A percentile compares a stretch with the other conserved stretches of the same genome.
Evolutionary conservation across 192 early-diverging fungal genomes (phyloP).

Genomic region (Chytriomyces sp.): DNA sequence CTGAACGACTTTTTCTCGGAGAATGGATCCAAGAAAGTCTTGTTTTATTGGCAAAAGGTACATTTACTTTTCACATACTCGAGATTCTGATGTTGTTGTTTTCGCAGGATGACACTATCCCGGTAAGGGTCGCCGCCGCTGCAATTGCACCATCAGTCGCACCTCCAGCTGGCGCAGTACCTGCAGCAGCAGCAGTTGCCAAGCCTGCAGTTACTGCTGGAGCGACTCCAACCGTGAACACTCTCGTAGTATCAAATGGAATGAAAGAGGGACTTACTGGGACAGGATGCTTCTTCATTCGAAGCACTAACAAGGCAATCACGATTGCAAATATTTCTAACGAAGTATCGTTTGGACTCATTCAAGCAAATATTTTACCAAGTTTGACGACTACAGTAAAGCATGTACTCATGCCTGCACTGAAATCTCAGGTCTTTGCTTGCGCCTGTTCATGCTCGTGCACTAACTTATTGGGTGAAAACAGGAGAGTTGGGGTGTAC

Average conservation of each 20-base stretch:
- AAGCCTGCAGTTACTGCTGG: background rate
- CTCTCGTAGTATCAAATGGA: constrained; percentile 60
- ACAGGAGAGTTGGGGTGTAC: constrained; percentile 65
- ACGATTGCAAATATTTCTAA: constrained; percentile 56
- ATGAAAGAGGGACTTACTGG: constrained; percentile 54
- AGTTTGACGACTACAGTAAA: constrained; percentile 62
- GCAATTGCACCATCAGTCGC: background rate
- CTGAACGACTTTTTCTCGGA: constrained; percentile 67
- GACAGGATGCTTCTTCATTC: constrained; percentile 61
- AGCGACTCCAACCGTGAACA: constrained; percentile 15
- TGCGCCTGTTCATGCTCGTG: too few relatives aligned
- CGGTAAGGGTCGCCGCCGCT: too few relatives aligned
- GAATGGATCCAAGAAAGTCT: constrained; percentile 52
- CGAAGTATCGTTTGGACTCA: constrained; percentile 57
- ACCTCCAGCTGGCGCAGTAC: background rate
- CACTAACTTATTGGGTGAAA: background rate
- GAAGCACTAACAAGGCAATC: constrained; percentile 56
- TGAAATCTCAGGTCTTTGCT: constrained; percentile 56
- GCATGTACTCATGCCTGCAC: constrained; percentile 60
- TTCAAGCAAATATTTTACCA: constrained; percentile 56
- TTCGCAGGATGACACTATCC: constrained; percentile 15
- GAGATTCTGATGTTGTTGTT: constrained; percentile 17
- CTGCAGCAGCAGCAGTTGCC: background rate
- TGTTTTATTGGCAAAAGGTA: constrained; percentile 67
- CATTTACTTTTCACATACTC: background rate